phyloP scores from a whole-genome alignment of 2,329 filamentous ascomycete genomes.

The Monosporascus sp. region DNA sequence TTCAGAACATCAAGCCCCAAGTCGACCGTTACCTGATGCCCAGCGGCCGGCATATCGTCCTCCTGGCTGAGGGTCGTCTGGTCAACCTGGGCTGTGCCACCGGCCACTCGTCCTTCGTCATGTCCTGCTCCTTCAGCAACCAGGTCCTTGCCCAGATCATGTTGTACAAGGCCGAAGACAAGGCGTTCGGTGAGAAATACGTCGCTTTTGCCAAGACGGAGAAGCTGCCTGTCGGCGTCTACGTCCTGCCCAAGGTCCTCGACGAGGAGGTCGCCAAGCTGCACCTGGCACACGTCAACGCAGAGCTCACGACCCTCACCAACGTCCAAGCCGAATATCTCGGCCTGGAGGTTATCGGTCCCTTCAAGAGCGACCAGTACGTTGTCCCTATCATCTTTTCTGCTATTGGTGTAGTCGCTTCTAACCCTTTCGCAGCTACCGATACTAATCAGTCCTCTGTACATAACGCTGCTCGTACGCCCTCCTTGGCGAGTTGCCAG shows the following conservation, averaged over 20 bases:
- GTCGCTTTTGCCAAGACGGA: conserved; percentile 89
- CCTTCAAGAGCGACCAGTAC: conserved; percentile 94
- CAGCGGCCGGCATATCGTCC: conserved; percentile 94
- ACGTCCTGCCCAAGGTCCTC: conserved; percentile 96
- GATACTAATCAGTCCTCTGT: conserved; percentile 52
- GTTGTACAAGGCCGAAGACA: conserved; percentile 89
- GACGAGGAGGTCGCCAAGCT: conserved; percentile 97
- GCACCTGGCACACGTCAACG: conserved; percentile 90
- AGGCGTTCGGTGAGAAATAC: conserved; percentile 87
- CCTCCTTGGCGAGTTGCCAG: conserved; percentile 2
- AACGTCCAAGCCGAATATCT: conserved; percentile 91
- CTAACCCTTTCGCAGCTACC: conserved; percentile 45
- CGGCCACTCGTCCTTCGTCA: conserved; percentile 98
- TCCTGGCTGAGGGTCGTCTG: conserved; percentile 95
- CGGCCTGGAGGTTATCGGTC: conserved; percentile 76
- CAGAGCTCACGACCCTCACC: conserved; percentile 83
- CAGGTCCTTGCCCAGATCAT: conserved; percentile 99
- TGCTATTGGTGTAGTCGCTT: not conserved
- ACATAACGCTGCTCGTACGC: conserved; percentile 14
- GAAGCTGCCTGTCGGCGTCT: conserved; percentile 88
- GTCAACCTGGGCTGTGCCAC: conserved; percentile 99
- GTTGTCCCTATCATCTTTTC: conserved; percentile 21
- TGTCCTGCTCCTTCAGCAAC: conserved; percentile 99
- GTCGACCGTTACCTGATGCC: conserved; percentile 96
- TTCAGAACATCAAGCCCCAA: conserved; percentile 99